These are phyloP conservation scores for Fragaria iinumae DNA, from an alignment of 306 rosid genomes.

Conservation along the genomic window DNA sequence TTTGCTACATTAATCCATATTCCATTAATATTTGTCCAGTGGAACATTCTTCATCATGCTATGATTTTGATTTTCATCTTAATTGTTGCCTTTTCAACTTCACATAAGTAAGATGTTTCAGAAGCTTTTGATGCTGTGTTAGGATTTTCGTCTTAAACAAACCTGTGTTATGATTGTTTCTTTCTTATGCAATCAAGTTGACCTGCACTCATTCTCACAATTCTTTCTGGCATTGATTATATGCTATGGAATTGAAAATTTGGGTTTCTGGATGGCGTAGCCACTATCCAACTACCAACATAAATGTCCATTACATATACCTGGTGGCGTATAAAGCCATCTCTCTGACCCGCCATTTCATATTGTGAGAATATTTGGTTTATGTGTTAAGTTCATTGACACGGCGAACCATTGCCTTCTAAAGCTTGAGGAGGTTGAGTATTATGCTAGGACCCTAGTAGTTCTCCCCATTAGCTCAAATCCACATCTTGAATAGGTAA, in stretches of 20 bases:
- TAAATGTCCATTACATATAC: background rate
- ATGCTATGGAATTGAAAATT: background rate
- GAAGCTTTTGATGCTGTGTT: background rate
- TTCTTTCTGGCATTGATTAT: background rate
- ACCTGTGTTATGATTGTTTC: background rate
- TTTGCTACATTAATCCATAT: background rate
- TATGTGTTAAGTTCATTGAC: background rate
- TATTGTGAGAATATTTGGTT: background rate
- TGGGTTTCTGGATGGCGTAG: background rate
- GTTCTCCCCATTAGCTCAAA: background rate
- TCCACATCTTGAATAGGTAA: background rate
- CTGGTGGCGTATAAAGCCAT: background rate
- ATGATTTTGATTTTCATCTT: background rate
- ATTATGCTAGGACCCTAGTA: background rate
- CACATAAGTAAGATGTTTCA: background rate
- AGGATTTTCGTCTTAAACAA: background rate
- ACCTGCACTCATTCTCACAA: background rate
- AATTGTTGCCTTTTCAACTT: slow-evolving; percentile 2
- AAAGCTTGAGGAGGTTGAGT: slow-evolving; percentile 5
- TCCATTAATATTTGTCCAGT: background rate
- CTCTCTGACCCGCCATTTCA: background rate
- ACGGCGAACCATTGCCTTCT: background rate
- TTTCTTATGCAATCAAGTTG: slow-evolving; percentile 5
- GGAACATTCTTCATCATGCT: background rate
- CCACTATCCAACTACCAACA: background rate